Conservation (phyloP, 2,329 filamentous ascomycete genomes). For the Pseudogymnoascus sp. region DNA sequence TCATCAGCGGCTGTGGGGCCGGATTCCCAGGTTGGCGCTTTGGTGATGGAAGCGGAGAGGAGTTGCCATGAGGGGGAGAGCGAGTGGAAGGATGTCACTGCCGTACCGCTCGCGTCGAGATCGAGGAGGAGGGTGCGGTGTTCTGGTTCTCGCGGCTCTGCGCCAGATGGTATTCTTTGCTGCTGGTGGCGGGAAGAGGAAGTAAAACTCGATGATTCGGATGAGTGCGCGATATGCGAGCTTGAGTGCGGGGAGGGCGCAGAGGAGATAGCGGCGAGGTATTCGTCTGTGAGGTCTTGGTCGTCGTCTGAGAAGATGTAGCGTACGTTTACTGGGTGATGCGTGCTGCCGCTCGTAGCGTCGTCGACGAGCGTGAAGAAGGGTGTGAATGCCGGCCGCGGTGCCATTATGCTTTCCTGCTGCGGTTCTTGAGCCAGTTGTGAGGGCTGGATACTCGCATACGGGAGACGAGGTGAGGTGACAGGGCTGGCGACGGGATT, state of each 20-base stretch:
- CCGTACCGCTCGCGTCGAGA: slow-evolving; percentile 40
- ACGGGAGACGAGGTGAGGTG: not conserved
- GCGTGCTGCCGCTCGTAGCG: slow-evolving; percentile 59
- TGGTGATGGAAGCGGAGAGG: slow-evolving; percentile 42
- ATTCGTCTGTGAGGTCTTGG: slow-evolving; percentile 62
- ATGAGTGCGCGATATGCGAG: slow-evolving; percentile 37
- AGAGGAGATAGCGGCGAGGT: slow-evolving; percentile 37
- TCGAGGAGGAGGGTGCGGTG: slow-evolving; percentile 49
- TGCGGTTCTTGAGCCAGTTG: not conserved
- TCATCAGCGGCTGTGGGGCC: slow-evolving; percentile 22
- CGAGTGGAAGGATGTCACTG: slow-evolving; percentile 61
- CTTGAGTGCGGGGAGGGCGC: not conserved
- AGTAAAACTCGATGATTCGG: slow-evolving; percentile 26
- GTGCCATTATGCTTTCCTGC: not conserved
- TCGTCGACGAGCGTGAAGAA: slow-evolving; percentile 85
- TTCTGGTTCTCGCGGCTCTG: slow-evolving; percentile 9
- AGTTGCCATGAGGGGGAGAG: slow-evolving; percentile 69
- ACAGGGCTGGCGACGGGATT: not conserved
- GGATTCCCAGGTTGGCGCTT: slow-evolving; percentile 53
- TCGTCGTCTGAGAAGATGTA: slow-evolving; percentile 86
- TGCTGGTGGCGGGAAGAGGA: slow-evolving; percentile 18
- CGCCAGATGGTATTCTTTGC: not conserved
- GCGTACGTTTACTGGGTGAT: slow-evolving; percentile 71
- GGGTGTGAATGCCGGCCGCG: slow-evolving; percentile 52
- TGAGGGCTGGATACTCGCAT: not conserved